Conservation (phyloP, 192 early-diverging fungal species). For the Coemansia sp. region DNA sequence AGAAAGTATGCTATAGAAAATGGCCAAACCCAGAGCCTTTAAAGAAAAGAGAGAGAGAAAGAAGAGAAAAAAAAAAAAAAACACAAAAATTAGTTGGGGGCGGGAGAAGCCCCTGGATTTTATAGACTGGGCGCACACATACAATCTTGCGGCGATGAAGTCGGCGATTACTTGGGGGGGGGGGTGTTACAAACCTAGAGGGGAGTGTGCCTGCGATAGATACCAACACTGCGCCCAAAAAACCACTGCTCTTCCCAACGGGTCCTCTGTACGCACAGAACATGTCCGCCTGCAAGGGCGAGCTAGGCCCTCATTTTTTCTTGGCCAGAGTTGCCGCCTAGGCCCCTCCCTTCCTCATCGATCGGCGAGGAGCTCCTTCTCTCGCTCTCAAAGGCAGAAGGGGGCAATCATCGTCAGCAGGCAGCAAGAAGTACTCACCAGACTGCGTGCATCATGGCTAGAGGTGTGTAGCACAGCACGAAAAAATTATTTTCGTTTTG, state of each 20-base stretch:
- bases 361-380: not conserved
- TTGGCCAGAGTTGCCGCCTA: not conserved
- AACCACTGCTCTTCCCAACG: not conserved
- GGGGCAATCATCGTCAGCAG: conserved; percentile 3
- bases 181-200: not conserved
- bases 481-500: not conserved
- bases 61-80: not conserved
- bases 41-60: not conserved
- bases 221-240: not conserved
- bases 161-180: not conserved
- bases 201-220: not conserved
- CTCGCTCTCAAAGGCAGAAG: not conserved
- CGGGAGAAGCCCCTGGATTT: not conserved
- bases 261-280: not conserved
- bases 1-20: not conserved
- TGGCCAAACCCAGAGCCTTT: not conserved
- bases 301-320: not conserved
- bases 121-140: not conserved
- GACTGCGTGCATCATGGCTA: conserved; percentile 1
- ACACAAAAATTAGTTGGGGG: not conserved
- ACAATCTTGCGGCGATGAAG: conserved; percentile 1
- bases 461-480: not conserved
- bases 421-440: conserved; percentile 7
- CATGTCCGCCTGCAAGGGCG: not conserved
- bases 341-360: not conserved